A percentile compares a stretch with the other conserved stretches of the same genome.
These are phyloP conservation scores for Arabidopsis lyrata DNA, from an alignment of 441 rosid species.

Conservation along the genomic window DNA sequence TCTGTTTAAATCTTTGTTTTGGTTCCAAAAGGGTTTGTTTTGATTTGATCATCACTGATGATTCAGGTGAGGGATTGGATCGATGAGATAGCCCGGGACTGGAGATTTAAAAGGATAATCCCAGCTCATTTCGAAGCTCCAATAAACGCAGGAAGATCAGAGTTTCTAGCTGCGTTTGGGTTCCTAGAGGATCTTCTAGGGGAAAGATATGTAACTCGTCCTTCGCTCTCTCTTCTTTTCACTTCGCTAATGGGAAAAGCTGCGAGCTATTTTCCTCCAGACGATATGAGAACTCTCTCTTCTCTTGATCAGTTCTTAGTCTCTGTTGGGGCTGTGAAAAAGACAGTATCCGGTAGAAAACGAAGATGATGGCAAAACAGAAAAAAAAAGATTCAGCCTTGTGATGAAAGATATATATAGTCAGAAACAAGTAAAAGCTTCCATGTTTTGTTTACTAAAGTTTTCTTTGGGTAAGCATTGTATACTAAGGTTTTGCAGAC, in stretches of 20 bases:
- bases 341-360: conserved; percentile 80
- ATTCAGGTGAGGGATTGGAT: conserved; percentile 93
- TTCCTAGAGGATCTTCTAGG: conserved; percentile 90
- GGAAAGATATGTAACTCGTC: conserved; percentile 68
- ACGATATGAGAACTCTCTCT: conserved; percentile 91
- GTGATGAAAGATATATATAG: conserved; percentile 5
- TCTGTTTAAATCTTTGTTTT: not conserved
- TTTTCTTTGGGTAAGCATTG: no score
- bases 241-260: conserved; percentile 88
- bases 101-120: conserved; percentile 90
- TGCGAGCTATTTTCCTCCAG: conserved; percentile 95
- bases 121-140: conserved; percentile 98
- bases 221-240: conserved; percentile 74
- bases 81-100: conserved; percentile 75
- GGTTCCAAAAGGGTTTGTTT: conserved; percentile 4
- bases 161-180: conserved; percentile 82
- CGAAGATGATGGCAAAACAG: conserved; percentile 43
- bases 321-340: conserved; percentile 91
- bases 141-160: conserved; percentile 79
- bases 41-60: not conserved
- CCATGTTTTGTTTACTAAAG: no score
- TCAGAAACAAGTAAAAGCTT: not conserved
- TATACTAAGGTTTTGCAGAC: no score
- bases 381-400: conserved; percentile 10
- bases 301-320: conserved; percentile 93